Conservation (phyloP, 148 eudicot species). For the Spergularia marina region DNA sequence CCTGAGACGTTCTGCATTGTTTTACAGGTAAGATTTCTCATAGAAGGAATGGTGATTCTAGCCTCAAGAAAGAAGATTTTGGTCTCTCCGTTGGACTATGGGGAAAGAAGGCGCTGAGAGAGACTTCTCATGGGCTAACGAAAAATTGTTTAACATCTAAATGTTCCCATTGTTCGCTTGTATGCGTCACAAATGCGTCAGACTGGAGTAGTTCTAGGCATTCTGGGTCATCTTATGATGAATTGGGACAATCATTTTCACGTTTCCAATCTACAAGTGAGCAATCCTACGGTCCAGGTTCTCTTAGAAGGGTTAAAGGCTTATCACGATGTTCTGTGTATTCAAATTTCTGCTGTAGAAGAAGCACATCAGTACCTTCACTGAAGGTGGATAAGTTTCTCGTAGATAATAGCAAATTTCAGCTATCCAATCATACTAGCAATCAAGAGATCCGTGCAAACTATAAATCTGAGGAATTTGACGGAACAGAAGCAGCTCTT, state of each 20-base stretch:
- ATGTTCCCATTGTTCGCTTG: conserved; percentile 37
- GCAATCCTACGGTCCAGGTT: conserved; percentile 29
- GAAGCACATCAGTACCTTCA: conserved; percentile 39
- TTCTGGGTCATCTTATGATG: conserved; percentile 16
- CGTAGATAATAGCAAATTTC: conserved; percentile 26
- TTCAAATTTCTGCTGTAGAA: conserved; percentile 28
- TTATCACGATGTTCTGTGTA: conserved; percentile 36
- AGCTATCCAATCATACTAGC: conserved; percentile 32
- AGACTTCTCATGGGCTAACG: conserved; percentile 29
- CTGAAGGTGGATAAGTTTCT: conserved; percentile 38
- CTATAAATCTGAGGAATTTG: conserved; percentile 83
- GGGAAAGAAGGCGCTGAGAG: conserved; percentile 28
- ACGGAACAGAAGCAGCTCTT: conserved; percentile 47
- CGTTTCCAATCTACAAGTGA: conserved; percentile 24
- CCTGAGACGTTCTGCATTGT: background rate
- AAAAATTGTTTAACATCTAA: conserved; percentile 38
- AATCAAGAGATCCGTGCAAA: conserved; percentile 43
- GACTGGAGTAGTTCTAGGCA: conserved; percentile 29
- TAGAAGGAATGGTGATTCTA: conserved; percentile 34
- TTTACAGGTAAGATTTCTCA: conserved; percentile 46
- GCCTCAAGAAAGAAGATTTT: conserved; percentile 36
- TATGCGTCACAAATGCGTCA: conserved; percentile 30
- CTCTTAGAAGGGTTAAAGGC: conserved; percentile 37
- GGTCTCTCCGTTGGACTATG: conserved; percentile 34
- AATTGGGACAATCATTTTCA: conserved; percentile 21